Base-by-base conservation (phyloP, 2,329 filamentous ascomycete species). In the Fusarium hostae region DNA sequence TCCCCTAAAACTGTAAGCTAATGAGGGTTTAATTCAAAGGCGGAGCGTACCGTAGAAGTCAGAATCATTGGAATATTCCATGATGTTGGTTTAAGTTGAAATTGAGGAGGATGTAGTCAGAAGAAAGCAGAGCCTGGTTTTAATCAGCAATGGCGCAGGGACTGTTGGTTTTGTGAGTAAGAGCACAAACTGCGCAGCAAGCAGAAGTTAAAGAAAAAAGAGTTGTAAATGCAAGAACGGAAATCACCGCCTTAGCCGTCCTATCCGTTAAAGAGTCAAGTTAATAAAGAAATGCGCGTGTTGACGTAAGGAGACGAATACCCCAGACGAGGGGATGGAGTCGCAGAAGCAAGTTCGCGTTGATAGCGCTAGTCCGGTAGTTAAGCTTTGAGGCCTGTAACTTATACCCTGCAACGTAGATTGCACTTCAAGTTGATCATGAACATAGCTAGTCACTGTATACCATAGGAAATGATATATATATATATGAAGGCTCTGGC, bases 31-130 rank as follows among this genome's bases (percentile, higher is more conserved):
- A 34, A n/a, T 22, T 28, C 34, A 24, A 41, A 9, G 3, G 13
- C 15, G 44, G 26, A 26, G 26, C 20, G 34, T 80, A 87, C 87
- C 87, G 64, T 89, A 89, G 73, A 89, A 89, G 55, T 87, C 86
- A 3, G 87, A 89, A 59, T 89, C 86, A 18, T 84, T 84, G 15
- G 79, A 80, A 18, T 75, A 37, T 62, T 82, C 81, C 83, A 83
- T 84, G 34, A 11, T 64, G 43, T 26, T 59, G 40, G 41, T 48
- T 15, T 41, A 43, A 32, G 30, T 60, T 39, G 47, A 50, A 47
- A 20, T 13, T 22, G 37, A 40, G 30, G 30, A 47, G 16, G n/a
- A 18, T 22, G 18, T 40, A n/a, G 11, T 20, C 6, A 34, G 44
- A 39, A 35, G 37, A 51, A 30, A 48, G 30, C 16, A 47, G 34